Evolutionary conservation across 2,329 filamentous ascomycete species (phyloP), one percentile per base, ranked within the genome.

Genomic region (Colletotrichum sidae): DNA sequence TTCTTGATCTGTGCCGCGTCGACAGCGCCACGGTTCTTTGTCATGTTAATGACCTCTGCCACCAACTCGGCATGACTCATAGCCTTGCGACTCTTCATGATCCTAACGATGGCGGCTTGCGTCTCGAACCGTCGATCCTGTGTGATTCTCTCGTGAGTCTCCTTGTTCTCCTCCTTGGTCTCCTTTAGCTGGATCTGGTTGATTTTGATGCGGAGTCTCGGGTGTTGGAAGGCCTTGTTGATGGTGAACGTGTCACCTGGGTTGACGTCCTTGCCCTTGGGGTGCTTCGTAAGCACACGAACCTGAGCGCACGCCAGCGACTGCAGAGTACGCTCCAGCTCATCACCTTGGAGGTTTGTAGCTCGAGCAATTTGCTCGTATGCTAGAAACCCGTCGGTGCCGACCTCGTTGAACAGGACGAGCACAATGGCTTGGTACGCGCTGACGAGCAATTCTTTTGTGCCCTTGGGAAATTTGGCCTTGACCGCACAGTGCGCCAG

Each of bases 111-210:
- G 1, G 96, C 95, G 1, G 96, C 96, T 78, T 99, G 96, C 0
- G 94, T 97, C 81, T 99, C 96, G 73, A 96, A 97, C 74, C 97
- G 93, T 55, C 96, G 84, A 75, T 99, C 96, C 56, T 92, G 91
- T 0, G 90, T 90, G 5, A 99, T 93, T 47, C 93, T 88, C 77
- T 97, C 91, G 78, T 98, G 94, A 1, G 94, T 98, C 72, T 92
- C 93, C 78, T 94, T 92, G 80, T 97, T 97, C 79, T 99, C 96
- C 74, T 95, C 92, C 72, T 92, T 92, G 1, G 96, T 98, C 80
- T 99, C 96, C 79, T 96, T 96, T 55, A 97, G 86, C 79, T 99
- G 96, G 71, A 99, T 96, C 79, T 97, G 95, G 80, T 98, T 99
- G 83, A 99, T 97, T 83, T 99, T 99, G 80, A 99, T 90, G 61